These are phyloP conservation scores for Huntiella omanensis DNA, from an alignment of 2,329 filamentous ascomycete genomes.

Conservation along the genomic window DNA sequence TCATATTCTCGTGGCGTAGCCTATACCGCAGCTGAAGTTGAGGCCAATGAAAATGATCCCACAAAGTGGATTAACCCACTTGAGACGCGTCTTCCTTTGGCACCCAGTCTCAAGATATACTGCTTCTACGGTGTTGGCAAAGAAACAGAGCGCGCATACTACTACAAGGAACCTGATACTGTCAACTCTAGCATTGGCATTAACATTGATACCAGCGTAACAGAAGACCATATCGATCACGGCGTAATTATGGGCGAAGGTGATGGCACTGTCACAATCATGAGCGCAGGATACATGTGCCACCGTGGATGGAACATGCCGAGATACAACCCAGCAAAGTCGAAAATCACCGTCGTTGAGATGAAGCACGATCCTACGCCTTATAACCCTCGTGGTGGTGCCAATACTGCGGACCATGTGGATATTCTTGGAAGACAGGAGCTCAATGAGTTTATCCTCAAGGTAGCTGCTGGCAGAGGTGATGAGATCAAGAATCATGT, in stretches of 20 bases:
- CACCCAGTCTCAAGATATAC: conserved; percentile 81
- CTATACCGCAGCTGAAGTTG: conserved; percentile 58
- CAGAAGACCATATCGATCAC: conserved; percentile 48
- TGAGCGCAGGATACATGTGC: conserved; percentile 93
- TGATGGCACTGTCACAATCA: conserved; percentile 85
- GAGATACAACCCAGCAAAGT: conserved; percentile 75
- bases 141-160: conserved; percentile 81
- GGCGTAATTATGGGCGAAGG: conserved; percentile 93
- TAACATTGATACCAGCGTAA: conserved; percentile 50
- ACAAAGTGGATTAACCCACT: conserved; percentile 90
- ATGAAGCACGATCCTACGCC: conserved; percentile 93
- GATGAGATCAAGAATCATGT: conserved; percentile 60
- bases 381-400: conserved; percentile 63
- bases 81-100: conserved; percentile 69
- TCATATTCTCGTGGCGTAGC: conserved; percentile 85
- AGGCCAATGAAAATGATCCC: conserved; percentile 57
- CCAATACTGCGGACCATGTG: conserved; percentile 71
- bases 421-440: conserved; percentile 82
- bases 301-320: conserved; percentile 85
- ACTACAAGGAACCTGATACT: conserved; percentile 53
- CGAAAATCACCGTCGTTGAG: conserved; percentile 70
- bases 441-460: conserved; percentile 76
- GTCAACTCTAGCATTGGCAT: conserved; percentile 50
- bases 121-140: conserved; percentile 96
- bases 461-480: conserved; percentile 71